Conservation (phyloP, 768 basidiomycete genomes). For the Rhodotorula taiwanensis region DNA sequence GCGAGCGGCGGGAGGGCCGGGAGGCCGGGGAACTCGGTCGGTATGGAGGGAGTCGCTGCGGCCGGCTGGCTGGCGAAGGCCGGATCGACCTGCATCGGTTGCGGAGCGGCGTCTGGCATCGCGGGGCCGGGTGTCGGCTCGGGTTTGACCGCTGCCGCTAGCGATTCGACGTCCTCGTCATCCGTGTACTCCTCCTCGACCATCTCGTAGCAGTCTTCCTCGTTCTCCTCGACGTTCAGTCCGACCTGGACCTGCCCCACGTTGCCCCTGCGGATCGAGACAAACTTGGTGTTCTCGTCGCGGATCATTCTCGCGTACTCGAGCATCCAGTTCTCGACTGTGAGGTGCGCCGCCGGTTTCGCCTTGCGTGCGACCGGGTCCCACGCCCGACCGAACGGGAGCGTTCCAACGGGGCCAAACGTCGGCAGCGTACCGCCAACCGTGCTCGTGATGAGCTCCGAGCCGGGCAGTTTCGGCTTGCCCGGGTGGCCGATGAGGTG, state of each 20-base stretch:
- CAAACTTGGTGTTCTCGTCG: conserved; percentile 53
- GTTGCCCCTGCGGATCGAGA: conserved; percentile 45
- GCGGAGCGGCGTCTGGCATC: not conserved
- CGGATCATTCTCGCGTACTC: conserved; percentile 62
- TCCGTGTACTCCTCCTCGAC: conserved; percentile 41
- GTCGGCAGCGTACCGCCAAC: conserved; percentile 49
- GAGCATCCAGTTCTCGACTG: conserved; percentile 87
- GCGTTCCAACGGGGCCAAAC: conserved; percentile 75
- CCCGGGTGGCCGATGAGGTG: conserved; percentile 30
- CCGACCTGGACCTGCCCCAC: conserved; percentile 34
- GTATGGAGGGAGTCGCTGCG: not conserved
- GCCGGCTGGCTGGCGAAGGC: not conserved
- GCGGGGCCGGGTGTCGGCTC: not conserved
- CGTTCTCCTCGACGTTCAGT: conserved; percentile 18
- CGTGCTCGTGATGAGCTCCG: conserved; percentile 19
- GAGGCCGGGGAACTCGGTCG: too few species aligned
- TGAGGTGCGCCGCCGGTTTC: conserved; percentile 67
- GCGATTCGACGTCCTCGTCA: conserved; percentile 39
- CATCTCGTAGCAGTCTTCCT: conserved; percentile 42
- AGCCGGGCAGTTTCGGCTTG: conserved; percentile 26
- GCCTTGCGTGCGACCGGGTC: conserved; percentile 77
- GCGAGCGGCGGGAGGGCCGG: conserved; percentile 1
- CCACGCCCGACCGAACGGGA: conserved; percentile 82
- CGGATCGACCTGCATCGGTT: conserved; percentile 4
- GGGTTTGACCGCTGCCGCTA: conserved; percentile 12